Evolutionary conservation across 495 filamentous ascomycete species (phyloP).

Genomic region (Penicillium subrubescens): DNA sequence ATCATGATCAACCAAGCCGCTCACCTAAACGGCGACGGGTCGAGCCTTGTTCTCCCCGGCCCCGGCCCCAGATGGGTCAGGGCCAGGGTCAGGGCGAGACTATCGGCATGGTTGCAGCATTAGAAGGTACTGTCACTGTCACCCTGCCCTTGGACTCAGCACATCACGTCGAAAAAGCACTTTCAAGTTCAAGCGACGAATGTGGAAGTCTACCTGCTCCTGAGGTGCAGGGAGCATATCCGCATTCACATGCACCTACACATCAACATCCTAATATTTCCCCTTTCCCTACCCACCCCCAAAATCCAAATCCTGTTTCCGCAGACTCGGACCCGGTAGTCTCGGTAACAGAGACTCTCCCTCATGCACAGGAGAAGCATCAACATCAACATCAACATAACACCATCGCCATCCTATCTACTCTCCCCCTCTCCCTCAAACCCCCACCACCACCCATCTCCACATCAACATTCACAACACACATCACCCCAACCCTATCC

Average conservation of each 20-base stretch:
- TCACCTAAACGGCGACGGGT: slow-evolving; percentile 31
- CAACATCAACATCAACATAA: not conserved
- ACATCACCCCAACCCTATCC: slow-evolving; percentile 58
- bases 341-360: not conserved
- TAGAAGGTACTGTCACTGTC: not conserved
- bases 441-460: slow-evolving; percentile 48
- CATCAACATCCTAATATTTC: not conserved
- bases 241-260: not conserved
- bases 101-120: not conserved
- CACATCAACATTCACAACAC: slow-evolving; percentile 40
- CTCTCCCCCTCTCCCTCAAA: slow-evolving; percentile 42
- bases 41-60: not conserved
- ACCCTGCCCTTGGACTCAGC: not conserved
- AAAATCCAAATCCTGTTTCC: not conserved
- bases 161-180: not conserved
- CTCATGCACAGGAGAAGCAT: not conserved
- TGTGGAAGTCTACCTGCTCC: not conserved
- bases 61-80: not conserved
- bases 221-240: not conserved
- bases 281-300: not conserved
- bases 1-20: not conserved
- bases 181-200: not conserved
- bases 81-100: not conserved
- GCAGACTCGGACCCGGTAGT: not conserved
- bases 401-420: not conserved